Evolutionary conservation across 2,329 filamentous ascomycete species (phyloP), one percentile per base, ranked within the genome.

Genomic region (Aspergillus pseudoviridinutans): DNA sequence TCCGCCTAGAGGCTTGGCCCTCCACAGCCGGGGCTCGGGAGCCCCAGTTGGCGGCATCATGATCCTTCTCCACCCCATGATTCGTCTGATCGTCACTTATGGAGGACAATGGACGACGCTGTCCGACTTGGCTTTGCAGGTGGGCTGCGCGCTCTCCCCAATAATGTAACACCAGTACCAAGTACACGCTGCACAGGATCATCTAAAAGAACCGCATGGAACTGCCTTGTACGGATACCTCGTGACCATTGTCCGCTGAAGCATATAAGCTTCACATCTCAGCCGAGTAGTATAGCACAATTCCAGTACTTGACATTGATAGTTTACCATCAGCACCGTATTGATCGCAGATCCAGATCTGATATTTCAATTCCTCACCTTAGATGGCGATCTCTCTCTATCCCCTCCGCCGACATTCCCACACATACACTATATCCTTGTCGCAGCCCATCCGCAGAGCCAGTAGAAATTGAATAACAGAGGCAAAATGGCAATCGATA

Each of bases 401-500:
- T 56, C 67, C 69, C 58, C 61, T 69, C 58, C 68, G 65, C 58
- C 66, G 63, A 50, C 67, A 70, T 62, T 70, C 68, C 38, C 69
- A 71, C 60, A 61, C 60, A 32, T 71, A 71, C 63, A 70, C 68
- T 41, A 71, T 71, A 64, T 68, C 68, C 57, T 61, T 71, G 53
- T 70, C 67, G 52, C 69, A 71, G 53, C 67, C 68, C 52, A 66
- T 64, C 29, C 66, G 64, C 64, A 63, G 66, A 66, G 59, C 62
- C 59, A 71, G 68, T 70, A 70, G 66, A 64, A 6, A 47, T 25
- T 47, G 22, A 47, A 25, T 25, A 53, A 53, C 49, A 50, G 42
- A 22, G 1, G 1, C 51, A 68, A 44, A 47, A 83, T 83, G 81
- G 65, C 74, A 4, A 81, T 88, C 67, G 70, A 82, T 60, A 80